Evolutionary conservation across 352 stramenopile genomes (phyloP).

Genomic region (Proteromonas lacertae): DNA sequence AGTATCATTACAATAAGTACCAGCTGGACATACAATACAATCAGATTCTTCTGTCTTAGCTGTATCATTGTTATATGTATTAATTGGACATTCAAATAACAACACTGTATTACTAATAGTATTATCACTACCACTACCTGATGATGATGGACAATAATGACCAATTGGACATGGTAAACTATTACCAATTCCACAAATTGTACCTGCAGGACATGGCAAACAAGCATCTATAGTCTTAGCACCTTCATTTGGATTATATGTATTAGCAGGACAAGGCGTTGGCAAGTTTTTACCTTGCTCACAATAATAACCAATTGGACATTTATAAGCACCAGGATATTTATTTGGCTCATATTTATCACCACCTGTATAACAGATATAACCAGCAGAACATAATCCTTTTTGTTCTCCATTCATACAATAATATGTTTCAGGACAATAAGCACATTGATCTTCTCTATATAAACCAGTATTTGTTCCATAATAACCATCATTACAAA

Average conservation of each 20-base stretch:
- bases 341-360: background rate
- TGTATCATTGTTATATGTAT: background rate
- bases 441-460: constrained; percentile 19
- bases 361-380: constrained; percentile 9
- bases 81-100: no score
- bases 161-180: no score
- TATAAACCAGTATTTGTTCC: constrained; percentile 16
- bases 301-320: constrained; percentile 24
- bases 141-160: constrained; percentile 10
- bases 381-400: constrained; percentile 24
- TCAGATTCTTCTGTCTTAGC: no score
- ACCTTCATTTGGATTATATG: constrained; percentile 20
- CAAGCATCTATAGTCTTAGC: constrained; percentile 4
- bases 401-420: constrained; percentile 28
- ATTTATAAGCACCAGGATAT: constrained; percentile 4
- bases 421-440: constrained; percentile 26
- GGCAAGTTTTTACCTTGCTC: constrained; percentile 13
- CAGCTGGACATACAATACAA: constrained; percentile 29
- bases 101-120: no score
- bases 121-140: no score
- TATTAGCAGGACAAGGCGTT: constrained; percentile 27
- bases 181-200: no score
- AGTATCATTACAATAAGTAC: constrained; percentile 23
- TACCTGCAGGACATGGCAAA: constrained; percentile 8
- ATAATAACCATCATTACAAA: constrained; percentile 36